Conservation (phyloP, 208 protist genomes). For the Leishmania lainsoni region DNA sequence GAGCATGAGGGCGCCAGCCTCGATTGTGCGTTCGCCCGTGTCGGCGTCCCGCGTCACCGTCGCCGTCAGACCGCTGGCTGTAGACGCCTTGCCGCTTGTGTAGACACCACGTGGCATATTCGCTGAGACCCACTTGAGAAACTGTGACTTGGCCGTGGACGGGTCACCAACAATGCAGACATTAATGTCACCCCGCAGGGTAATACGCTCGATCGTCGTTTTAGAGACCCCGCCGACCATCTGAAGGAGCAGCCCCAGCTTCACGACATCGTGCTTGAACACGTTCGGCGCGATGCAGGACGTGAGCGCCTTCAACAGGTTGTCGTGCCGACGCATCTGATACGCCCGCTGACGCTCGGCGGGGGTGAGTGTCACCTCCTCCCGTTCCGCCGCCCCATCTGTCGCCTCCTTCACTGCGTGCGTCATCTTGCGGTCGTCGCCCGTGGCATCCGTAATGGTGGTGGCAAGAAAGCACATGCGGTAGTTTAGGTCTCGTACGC, state of each 20-base stretch:
- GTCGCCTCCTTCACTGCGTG: slow-evolving; percentile 75
- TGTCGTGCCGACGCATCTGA: slow-evolving; percentile 74
- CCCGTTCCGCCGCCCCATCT: slow-evolving; percentile 37
- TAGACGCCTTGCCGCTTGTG: slow-evolving; percentile 97
- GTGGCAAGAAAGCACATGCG: slow-evolving; percentile 97
- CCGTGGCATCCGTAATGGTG: slow-evolving; percentile 87
- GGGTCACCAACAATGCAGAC: slow-evolving; percentile 99
- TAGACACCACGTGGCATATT: slow-evolving; percentile 97
- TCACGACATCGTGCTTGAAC: slow-evolving; percentile 98
- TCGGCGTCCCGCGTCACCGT: slow-evolving; percentile 98
- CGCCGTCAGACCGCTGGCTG: slow-evolving; percentile 97
- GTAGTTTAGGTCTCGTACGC: slow-evolving; percentile 98
- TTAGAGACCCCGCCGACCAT: slow-evolving; percentile 99
- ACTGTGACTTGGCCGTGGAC: slow-evolving; percentile 99
- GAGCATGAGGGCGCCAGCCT: slow-evolving; percentile 99
- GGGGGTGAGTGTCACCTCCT: slow-evolving; percentile 59
- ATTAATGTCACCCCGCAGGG: slow-evolving; percentile 99
- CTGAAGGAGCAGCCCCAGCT: slow-evolving; percentile 98
- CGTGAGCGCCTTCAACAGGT: slow-evolving; percentile 91
- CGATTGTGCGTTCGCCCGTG: slow-evolving; percentile 99
- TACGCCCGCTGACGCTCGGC: slow-evolving; percentile 81
- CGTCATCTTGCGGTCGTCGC: slow-evolving; percentile 88
- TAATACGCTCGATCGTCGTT: slow-evolving; percentile 92
- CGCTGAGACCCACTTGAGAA: slow-evolving; percentile 97
- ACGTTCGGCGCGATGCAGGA: slow-evolving; percentile 94